A percentile compares a stretch with the other conserved stretches of the same genome.
Evolutionary conservation across 768 basidiomycete species (phyloP).

Genomic region (Agrocybe praecox): DNA sequence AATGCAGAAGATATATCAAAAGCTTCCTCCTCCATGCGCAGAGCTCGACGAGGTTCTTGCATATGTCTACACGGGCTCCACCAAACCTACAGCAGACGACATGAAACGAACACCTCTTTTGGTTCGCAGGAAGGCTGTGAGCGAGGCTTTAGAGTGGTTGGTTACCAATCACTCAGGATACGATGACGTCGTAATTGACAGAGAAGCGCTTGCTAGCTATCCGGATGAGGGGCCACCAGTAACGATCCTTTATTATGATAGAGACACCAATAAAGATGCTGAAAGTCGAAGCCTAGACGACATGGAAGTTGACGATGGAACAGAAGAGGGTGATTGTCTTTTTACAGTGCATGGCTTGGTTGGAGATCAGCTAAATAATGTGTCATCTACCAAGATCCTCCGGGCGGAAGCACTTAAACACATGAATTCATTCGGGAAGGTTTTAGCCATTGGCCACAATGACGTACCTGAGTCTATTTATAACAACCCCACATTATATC

Average conservation of each 20-base stretch:
- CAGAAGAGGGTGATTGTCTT: neutral
- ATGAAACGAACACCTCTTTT: no score
- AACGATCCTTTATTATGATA: neutral
- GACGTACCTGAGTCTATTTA: neutral
- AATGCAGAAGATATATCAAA: no score
- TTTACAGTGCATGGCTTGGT: neutral
- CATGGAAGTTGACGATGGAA: neutral
- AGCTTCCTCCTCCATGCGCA: no score
- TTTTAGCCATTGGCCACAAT: neutral
- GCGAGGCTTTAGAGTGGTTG: no score
- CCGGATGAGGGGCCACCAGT: neutral
- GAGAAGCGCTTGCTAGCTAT: neutral
- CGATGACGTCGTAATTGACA: no score
- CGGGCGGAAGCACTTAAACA: neutral
- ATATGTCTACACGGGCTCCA: no score
- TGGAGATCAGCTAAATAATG: neutral
- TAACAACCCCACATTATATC: neutral
- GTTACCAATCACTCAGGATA: no score
- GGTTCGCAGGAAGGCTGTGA: no score
- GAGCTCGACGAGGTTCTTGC: no score
- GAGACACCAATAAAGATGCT: neutral
- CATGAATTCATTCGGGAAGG: neutral
- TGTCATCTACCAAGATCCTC: neutral
- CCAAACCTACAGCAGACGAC: no score
- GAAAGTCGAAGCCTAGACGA: neutral